Conservation (phyloP, 202 grass and related monocot species). For the Schoenoplectus tabernaemontani region DNA sequence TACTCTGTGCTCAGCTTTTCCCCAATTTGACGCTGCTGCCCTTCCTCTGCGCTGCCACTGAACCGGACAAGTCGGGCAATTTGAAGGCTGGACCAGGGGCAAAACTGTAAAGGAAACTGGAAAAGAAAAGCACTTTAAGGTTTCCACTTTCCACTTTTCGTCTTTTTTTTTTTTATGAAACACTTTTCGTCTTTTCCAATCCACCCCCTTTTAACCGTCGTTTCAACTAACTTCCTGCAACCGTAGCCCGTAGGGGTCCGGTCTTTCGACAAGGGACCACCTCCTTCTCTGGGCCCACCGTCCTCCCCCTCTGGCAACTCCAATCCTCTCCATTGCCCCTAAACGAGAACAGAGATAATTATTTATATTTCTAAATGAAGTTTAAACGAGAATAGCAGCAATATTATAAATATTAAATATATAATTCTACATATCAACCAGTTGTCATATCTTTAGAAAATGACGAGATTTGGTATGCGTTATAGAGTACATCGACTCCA, state of each 20-base stretch:
- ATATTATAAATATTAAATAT: too few relatives aligned
- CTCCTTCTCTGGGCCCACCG: not conserved
- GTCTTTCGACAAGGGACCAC: not conserved
- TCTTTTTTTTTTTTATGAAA: too few relatives aligned
- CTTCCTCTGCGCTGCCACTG: not conserved
- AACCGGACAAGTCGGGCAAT: not conserved
- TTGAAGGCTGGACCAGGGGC: not conserved
- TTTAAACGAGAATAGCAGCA: too few relatives aligned
- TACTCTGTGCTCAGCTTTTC: not conserved
- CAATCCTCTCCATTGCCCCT: not conserved
- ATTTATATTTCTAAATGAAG: too few relatives aligned
- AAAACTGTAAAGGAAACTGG: not conserved
- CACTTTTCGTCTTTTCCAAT: not conserved
- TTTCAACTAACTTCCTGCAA: conserved; percentile 29
- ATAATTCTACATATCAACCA: too few relatives aligned
- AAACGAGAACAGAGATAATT: too few relatives aligned
- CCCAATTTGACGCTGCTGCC: not conserved
- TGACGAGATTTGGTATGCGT: too few relatives aligned
- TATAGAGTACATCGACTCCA: too few relatives aligned
- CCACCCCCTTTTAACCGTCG: conserved; percentile 31
- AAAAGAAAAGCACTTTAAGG: conserved; percentile 3
- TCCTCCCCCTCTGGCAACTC: not conserved
- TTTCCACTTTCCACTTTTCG: not conserved
- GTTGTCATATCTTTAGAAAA: too few relatives aligned
- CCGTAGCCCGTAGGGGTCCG: not conserved